Conservation (phyloP, 2,329 filamentous ascomycete species). For the Xylaria polymorpha region DNA sequence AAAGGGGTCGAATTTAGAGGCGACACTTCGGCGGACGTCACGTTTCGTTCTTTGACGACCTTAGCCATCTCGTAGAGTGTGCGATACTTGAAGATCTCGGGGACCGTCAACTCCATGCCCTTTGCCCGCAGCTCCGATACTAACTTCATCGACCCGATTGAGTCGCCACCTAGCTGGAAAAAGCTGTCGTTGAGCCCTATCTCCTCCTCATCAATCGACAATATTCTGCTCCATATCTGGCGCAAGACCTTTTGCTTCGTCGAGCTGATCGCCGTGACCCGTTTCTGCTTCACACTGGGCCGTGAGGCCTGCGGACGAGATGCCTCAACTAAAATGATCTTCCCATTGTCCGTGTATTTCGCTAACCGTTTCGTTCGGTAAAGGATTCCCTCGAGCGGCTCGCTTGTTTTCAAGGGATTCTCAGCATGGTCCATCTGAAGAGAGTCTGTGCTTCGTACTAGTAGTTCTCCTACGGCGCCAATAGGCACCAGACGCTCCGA, state of each 20-base stretch:
- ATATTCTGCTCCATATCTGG: constrained; percentile 61
- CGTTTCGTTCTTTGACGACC: constrained; percentile 55
- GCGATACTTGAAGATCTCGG: constrained; percentile 64
- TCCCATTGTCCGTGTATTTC: constrained; percentile 51
- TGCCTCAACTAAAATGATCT: constrained; percentile 48
- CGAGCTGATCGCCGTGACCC: constrained; percentile 55
- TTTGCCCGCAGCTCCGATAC: constrained; percentile 65
- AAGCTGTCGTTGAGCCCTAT: constrained; percentile 68
- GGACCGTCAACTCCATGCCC: constrained; percentile 63
- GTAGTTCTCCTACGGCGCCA: constrained; percentile 58
- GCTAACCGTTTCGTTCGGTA: constrained; percentile 57
- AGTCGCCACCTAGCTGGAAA: constrained; percentile 70
- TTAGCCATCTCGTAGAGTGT: constrained; percentile 65
- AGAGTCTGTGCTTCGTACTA: constrained; percentile 52
- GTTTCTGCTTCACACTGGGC: constrained; percentile 43
- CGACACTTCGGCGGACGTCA: constrained; percentile 27
- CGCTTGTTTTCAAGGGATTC: constrained; percentile 48
- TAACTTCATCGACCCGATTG: constrained; percentile 70
- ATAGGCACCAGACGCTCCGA: constrained; percentile 52
- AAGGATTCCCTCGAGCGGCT: constrained; percentile 44
- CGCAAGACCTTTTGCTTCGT: constrained; percentile 58
- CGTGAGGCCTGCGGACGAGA: constrained; percentile 33
- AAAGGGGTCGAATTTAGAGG: constrained; percentile 58
- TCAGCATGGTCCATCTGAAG: constrained; percentile 45
- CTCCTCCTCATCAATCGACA: constrained; percentile 57